A percentile compares a stretch with the other conserved stretches of the same genome.
phyloP scores from a whole-genome alignment of 2,329 filamentous ascomycete species.

The Arthrocladium fulminans region DNA sequence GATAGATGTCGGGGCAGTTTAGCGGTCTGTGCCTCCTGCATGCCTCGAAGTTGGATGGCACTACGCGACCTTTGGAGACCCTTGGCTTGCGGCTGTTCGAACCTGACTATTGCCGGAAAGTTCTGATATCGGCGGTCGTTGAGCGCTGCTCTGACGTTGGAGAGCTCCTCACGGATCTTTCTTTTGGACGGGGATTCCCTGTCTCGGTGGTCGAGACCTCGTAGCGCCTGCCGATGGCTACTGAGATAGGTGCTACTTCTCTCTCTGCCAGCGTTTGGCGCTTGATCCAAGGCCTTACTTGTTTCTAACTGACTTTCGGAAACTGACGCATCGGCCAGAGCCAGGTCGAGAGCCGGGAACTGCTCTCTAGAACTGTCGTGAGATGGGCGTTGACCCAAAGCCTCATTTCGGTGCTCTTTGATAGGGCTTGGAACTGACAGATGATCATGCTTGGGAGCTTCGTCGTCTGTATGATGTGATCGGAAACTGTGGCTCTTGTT shows the following conservation, averaged over 20 bases:
- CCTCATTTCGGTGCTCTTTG: neutral
- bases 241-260: neutral
- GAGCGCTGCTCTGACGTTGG: conserved; percentile 17
- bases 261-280: neutral
- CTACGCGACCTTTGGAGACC: conserved; percentile 20
- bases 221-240: conserved; percentile 16
- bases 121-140: conserved; percentile 15
- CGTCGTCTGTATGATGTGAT: neutral
- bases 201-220: conserved; percentile 7
- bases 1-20: conserved; percentile 29
- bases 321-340: conserved; percentile 1
- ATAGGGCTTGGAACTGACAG: neutral
- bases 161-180: conserved; percentile 16
- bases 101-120: conserved; percentile 16
- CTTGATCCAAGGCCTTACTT: neutral
- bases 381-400: neutral
- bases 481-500: neutral
- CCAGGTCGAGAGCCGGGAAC: neutral
- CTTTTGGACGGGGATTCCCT: conserved; percentile 19
- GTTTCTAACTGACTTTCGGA: neutral
- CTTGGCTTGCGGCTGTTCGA: conserved; percentile 15
- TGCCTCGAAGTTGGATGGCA: conserved; percentile 12
- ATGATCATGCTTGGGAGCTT: neutral
- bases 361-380: neutral
- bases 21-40: neutral